Evolutionary conservation across 2,329 filamentous ascomycete genomes (phyloP), one percentile per base, ranked within the genome.

Genomic region (Penicillium sp.): DNA sequence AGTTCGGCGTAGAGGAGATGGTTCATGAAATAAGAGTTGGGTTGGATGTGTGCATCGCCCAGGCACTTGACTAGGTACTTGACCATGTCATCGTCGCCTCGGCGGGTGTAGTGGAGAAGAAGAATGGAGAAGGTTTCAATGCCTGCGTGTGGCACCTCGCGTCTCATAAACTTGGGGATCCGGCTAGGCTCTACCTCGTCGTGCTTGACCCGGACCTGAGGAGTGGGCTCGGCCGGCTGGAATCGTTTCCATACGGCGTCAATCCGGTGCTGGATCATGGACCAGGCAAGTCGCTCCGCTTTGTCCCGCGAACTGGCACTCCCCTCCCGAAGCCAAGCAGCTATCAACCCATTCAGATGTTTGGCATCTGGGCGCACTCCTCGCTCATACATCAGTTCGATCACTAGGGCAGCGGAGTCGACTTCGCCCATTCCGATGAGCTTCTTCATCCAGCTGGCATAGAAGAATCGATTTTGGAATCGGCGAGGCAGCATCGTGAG

Each of bases 401-500:
- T 75, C 7, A 95, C 88, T 52, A 82, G 81, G 45, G 81, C 77
- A 3, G 89, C 88, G 1, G 85, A 86, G 49, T 87, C 80, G 12
- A 88, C 71, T 56, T 89, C 81, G 2, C 83, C 83, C 50, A 84
- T 81, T 13, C 84, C 85, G 48, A 95, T 87, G 7, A 95, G 80
- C 43, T 87, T 83, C 69, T 92, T 92, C 63, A 95, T 79, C 91
- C 90, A 95, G 61, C 89, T 91, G 29, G 86, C 87, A 57, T 90
- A 87, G 69, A 95, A 88, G 69, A 89, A 92, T 55, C 86, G 84
- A 67, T 95, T 93, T 40, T 76, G 72, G 47, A 80, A 78, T 29
- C 66, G 67, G 10, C 69, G 65, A 4, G 82, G 82, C 18, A 86
- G 63, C 25, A 75, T 64, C 4, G 75, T 75, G 24, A 85, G 63